Base-by-base conservation (phyloP, 306 rosid species). In the Dalbergia cultrata region DNA sequence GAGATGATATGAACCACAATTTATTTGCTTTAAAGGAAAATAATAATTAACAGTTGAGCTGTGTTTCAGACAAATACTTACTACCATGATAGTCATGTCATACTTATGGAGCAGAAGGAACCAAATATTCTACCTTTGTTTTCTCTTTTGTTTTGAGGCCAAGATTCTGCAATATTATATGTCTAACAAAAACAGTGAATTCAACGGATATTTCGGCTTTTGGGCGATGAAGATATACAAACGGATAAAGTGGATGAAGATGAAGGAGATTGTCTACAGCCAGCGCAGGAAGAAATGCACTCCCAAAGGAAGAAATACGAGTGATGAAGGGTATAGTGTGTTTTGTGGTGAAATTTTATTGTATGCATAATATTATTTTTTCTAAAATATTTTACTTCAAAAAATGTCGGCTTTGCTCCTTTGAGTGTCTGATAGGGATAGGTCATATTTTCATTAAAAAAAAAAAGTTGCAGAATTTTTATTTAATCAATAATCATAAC, bases 51-150 rank as follows among this genome's bases (percentile, higher is more conserved):
- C 44, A 67, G 39, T 7, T n/a, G 19, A 16, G 60, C 9, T n/a
- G 18, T 21, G 45, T 35, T 37, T 34, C 17, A 34, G 67, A 53
- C 61, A n/a, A 49, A 43, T 50, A 19, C 9, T 22, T 64, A 21
- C 21, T 54, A 43, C 8, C 17, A 2, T n/a, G 50, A 43, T 56
- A 58, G 35, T 54, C 60, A 54, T 54, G 22, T 54, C 60, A 54
- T 54, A n/a, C 31, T 26, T 3, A 9, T 14, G 60, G 60, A 17
- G 26, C 60, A n/a, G 60, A 54, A 54, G 60, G 26, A 57, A 57
- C 19, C 45, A 57, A 57, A 68, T 33, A 77, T 53, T 67, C 74
- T 53, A n/a, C 52, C 33, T 67, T 67, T 67, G 13, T 65, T 5
- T 54, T 7, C 1, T 34, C 21, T 21, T 65, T 77, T 77, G 65